Evolutionary conservation across 2,329 filamentous ascomycete species (phyloP).

Genomic region (Myrmaecium sp.): DNA sequence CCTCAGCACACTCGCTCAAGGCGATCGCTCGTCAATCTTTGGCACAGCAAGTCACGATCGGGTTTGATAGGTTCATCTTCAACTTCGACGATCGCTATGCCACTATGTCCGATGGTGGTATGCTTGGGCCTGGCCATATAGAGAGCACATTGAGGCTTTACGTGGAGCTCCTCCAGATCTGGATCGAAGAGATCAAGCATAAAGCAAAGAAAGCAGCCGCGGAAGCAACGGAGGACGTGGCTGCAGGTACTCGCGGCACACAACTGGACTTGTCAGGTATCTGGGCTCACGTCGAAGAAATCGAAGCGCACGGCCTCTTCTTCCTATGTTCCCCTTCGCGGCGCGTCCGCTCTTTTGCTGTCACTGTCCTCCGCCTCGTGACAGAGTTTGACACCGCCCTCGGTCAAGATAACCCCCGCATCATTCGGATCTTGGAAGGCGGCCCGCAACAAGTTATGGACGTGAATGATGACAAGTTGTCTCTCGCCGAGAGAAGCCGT

Average conservation of each 20-base stretch:
- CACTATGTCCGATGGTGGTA: constrained; percentile 93
- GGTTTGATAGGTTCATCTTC: constrained; percentile 94
- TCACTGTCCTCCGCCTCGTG: constrained; percentile 80
- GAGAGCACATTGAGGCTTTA: constrained; percentile 87
- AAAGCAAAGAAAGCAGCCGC: constrained; percentile 60
- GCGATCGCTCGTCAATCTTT: constrained; percentile 87
- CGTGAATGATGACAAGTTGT: constrained; percentile 79
- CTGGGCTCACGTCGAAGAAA: constrained; percentile 87
- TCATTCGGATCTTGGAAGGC: constrained; percentile 85
- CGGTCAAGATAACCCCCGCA: constrained; percentile 59
- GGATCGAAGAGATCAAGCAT: constrained; percentile 90
- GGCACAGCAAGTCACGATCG: constrained; percentile 89
- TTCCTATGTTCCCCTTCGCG: constrained; percentile 93
- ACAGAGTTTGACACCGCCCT: constrained; percentile 86
- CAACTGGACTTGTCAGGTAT: constrained; percentile 76
- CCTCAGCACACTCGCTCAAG: constrained; percentile 83
- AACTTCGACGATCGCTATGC: constrained; percentile 96
- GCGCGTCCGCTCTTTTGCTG: constrained; percentile 73
- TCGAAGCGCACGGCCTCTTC: constrained; percentile 91
- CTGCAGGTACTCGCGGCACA: constrained; percentile 51
- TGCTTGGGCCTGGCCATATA: constrained; percentile 86
- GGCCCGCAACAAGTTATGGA: constrained; percentile 80
- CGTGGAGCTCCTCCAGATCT: constrained; percentile 83
- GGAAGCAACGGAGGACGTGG: constrained; percentile 44
- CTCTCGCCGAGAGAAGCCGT: constrained; percentile 80